These are phyloP conservation scores for Guadua angustifolia DNA, from an alignment of 176 grass and related monocot genomes.

Conservation along the genomic window DNA sequence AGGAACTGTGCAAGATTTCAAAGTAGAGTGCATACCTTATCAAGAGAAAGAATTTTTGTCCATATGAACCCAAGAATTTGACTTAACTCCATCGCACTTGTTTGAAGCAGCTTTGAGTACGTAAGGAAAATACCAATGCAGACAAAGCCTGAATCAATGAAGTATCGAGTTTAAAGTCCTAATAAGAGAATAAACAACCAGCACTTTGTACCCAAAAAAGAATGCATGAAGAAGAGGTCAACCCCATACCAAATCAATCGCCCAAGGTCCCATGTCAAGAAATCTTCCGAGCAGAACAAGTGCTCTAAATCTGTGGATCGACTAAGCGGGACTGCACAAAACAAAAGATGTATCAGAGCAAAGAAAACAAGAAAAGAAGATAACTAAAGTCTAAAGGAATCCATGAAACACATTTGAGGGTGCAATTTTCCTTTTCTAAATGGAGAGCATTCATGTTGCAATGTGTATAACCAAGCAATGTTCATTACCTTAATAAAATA, in stretches of 20 bases:
- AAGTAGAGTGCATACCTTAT: too few relatives aligned
- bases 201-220: conserved; percentile 2
- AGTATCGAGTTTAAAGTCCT: conserved; percentile 5
- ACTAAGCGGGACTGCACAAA: conserved; percentile 84
- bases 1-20: too few relatives aligned
- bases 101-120: conserved; percentile 97
- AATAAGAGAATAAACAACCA: conserved; percentile 35
- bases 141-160: conserved; percentile 76
- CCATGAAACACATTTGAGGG: too few relatives aligned
- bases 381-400: too few relatives aligned
- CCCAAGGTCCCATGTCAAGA: conserved; percentile 99
- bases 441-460: too few relatives aligned
- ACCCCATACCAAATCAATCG: conserved; percentile 83
- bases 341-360: conserved; percentile 22
- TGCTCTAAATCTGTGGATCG: conserved; percentile 94
- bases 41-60: too few relatives aligned
- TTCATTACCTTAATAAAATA: neutral
- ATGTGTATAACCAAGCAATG: neutral
- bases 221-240: conserved; percentile 24
- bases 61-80: conserved; percentile 99
- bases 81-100: conserved; percentile 78
- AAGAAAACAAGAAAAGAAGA: conserved; percentile 19
- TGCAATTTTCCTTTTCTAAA: too few relatives aligned
- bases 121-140: conserved; percentile 97
- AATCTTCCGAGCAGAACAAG: conserved; percentile 99